Evolutionary conservation across 768 basidiomycete genomes (phyloP).

Genomic region (Russula compacta): DNA sequence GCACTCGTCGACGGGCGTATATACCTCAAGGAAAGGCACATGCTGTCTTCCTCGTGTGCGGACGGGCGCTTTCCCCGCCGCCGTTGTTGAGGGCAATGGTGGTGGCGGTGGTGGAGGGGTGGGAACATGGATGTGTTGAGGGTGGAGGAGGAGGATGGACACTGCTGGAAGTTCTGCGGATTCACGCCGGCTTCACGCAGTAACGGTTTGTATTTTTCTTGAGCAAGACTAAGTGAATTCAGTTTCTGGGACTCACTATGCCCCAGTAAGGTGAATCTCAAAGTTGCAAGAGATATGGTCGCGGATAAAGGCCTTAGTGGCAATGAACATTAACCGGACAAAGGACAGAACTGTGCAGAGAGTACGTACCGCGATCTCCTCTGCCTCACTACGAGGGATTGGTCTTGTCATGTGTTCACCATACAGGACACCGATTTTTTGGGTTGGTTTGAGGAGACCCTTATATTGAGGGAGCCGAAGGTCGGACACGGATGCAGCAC

Average conservation of each 20-base stretch:
- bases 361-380: conserved; percentile 36
- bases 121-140: conserved; percentile 36
- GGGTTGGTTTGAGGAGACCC: conserved; percentile 30
- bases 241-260: conserved; percentile 55
- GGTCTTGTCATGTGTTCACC: conserved; percentile 30
- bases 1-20: conserved; percentile 6
- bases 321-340: background rate
- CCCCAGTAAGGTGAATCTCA: no score
- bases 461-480: conserved; percentile 31
- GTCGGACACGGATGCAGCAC: conserved; percentile 38
- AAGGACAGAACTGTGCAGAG: background rate
- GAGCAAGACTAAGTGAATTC: background rate
- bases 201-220: background rate
- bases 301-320: conserved; percentile 40
- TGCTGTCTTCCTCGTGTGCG: conserved; percentile 15
- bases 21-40: conserved; percentile 21
- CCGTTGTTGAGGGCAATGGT: background rate
- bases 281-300: conserved; percentile 37
- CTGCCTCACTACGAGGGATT: conserved; percentile 35
- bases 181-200: conserved; percentile 40
- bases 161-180: conserved; percentile 29
- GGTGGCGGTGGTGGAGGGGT: conserved; percentile 23
- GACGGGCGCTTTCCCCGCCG: background rate
- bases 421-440: conserved; percentile 35
- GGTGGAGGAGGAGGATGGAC: conserved; percentile 38